Conservation (phyloP, 306 rosid genomes). For the Vigna mungo region DNA sequence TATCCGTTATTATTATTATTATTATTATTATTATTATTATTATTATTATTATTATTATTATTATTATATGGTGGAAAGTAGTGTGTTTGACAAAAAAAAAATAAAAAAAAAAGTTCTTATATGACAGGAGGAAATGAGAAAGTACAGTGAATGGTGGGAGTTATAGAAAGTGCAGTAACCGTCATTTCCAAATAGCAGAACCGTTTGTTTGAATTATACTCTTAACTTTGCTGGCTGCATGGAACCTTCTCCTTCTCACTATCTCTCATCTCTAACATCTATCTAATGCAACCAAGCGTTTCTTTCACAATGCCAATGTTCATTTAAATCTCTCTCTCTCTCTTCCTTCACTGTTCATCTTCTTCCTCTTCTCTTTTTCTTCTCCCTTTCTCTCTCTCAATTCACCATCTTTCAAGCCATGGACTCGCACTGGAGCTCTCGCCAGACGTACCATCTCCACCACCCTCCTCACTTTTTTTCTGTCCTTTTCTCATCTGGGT, state of each 20-base stretch:
- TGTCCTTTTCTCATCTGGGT: not conserved
- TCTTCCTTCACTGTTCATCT: too few species aligned
- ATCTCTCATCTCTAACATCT: not conserved
- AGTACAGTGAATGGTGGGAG: not conserved
- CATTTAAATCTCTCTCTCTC: not conserved
- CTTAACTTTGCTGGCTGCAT: not conserved
- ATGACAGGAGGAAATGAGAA: not conserved
- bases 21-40: too few species aligned
- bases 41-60: too few species aligned
- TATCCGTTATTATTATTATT: too few species aligned
- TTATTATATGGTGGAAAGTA: too few species aligned
- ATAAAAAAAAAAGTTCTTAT: not conserved
- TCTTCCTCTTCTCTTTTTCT: not conserved
- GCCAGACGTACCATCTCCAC: not conserved
- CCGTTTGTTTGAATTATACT: not conserved
- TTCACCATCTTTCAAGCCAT: slow-evolving; percentile 2
- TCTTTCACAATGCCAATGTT: not conserved
- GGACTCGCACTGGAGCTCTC: not conserved
- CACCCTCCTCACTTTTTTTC: not conserved
- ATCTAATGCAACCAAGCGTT: not conserved
- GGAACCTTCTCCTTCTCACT: not conserved
- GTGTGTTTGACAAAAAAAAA: not conserved
- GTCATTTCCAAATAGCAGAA: not conserved
- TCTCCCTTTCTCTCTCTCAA: not conserved
- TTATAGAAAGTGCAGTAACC: not conserved